These are phyloP conservation scores for Vanderwaltozyma polyspora DNA, from an alignment of 805 yeast genomes.

Conservation along the genomic window DNA sequence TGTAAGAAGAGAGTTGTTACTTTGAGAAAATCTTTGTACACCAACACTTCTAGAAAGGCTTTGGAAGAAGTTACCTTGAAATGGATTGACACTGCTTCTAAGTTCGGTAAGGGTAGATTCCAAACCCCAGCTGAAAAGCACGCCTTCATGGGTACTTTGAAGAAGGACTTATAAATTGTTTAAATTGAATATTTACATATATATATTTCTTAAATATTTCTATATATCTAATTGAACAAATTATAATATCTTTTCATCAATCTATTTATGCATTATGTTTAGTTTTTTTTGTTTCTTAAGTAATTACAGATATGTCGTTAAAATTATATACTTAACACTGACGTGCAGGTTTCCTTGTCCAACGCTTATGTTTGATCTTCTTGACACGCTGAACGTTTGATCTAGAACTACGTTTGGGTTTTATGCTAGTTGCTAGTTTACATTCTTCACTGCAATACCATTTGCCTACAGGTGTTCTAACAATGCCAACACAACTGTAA, in stretches of 20 bases:
- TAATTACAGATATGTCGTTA: no score
- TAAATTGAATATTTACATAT: background rate
- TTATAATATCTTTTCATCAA: background rate
- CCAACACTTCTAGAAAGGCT: conserved; percentile 96
- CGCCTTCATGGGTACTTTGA: conserved; percentile 98
- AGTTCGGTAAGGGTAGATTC: conserved; percentile 99
- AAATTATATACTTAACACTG: no score
- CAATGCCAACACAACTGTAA: conserved; percentile 61
- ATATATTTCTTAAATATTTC: background rate
- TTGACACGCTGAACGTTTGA: no score
- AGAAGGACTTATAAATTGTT: conserved; percentile 73
- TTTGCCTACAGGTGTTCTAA: conserved; percentile 48
- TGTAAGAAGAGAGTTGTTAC: conserved; percentile 98
- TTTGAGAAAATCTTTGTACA: conserved; percentile 96
- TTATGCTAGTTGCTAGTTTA: background rate
- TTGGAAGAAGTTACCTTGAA: conserved; percentile 91
- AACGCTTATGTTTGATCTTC: background rate
- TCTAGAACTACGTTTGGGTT: no score
- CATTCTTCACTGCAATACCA: conserved; percentile 59
- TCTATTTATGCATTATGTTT: no score
- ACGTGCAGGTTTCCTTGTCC: background rate
- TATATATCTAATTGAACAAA: background rate
- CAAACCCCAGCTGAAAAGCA: conserved; percentile 99
- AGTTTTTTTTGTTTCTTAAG: background rate
- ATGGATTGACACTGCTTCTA: conserved; percentile 99